Evolutionary conservation across 768 basidiomycete genomes (phyloP).

Genomic region (Phylloporus scabripes): DNA sequence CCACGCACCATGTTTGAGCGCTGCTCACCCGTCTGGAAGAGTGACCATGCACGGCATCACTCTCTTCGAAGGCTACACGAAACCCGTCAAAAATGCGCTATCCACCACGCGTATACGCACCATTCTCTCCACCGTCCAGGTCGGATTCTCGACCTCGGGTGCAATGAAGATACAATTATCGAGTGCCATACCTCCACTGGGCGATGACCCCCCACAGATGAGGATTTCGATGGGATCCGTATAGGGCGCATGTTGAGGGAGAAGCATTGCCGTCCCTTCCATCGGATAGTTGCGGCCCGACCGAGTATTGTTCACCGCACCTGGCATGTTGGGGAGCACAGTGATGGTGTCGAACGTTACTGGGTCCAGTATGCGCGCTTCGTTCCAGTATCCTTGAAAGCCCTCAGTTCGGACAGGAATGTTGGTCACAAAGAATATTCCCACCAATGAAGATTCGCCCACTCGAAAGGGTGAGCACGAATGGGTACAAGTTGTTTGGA

Average conservation of each 20-base stretch:
- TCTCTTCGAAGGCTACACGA: slow-evolving; percentile 54
- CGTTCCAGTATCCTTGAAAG: slow-evolving; percentile 67
- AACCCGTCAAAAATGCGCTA: not conserved
- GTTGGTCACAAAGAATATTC: not conserved
- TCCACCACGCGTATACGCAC: slow-evolving; percentile 34
- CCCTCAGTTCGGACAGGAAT: not conserved
- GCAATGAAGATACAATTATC: slow-evolving; percentile 70
- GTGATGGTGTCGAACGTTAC: slow-evolving; percentile 55
- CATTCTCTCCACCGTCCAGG: slow-evolving; percentile 77
- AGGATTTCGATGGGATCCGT: slow-evolving; percentile 64
- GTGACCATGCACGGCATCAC: slow-evolving; percentile 74
- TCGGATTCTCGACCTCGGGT: slow-evolving; percentile 56
- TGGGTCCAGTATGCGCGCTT: slow-evolving; percentile 71
- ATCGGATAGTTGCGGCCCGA: slow-evolving; percentile 75
- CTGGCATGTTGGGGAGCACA: slow-evolving; percentile 67
- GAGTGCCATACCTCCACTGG: slow-evolving; percentile 42
- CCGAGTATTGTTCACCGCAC: slow-evolving; percentile 64
- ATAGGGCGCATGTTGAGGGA: slow-evolving; percentile 70
- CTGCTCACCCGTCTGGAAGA: slow-evolving; percentile 41
- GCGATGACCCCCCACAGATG: slow-evolving; percentile 72
- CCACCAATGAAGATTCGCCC: slow-evolving; percentile 67
- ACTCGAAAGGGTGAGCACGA: slow-evolving; percentile 65
- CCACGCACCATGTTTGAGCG: too few species aligned
- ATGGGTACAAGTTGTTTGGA: slow-evolving; percentile 78
- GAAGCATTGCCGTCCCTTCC: slow-evolving; percentile 62